Percentiles rank a stretch among this genome's conserved stretches.
phyloP scores from a whole-genome alignment of 176 grass and related monocot genomes.

The Raddia guianensis region DNA sequence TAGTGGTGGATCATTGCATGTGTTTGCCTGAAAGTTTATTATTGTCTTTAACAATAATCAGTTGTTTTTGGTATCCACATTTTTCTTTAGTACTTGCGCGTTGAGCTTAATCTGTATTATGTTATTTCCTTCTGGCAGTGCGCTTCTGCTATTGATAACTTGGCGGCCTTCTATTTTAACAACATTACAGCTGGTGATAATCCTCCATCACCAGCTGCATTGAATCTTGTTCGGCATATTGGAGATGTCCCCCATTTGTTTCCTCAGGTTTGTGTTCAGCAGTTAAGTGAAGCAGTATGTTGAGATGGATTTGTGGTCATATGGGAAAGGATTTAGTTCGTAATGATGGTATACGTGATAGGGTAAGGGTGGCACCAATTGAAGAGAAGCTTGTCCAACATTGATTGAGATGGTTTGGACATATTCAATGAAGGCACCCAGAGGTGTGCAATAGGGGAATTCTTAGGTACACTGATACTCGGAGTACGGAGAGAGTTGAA shows the following conservation, averaged over 20 bases:
- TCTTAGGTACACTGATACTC: too few species aligned
- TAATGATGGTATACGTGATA: too few species aligned
- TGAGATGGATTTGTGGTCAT: too few species aligned
- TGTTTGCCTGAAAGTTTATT: slow-evolving; percentile 14
- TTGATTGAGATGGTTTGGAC: too few species aligned
- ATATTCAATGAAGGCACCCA: too few species aligned
- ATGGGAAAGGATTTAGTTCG: too few species aligned
- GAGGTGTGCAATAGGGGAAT: too few species aligned
- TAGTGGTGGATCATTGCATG: slow-evolving; percentile 13
- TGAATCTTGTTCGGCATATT: slow-evolving; percentile 89
- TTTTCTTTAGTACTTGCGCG: neutral
- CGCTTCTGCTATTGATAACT: slow-evolving; percentile 89
- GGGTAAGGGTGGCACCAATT: too few species aligned
- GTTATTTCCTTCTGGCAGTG: slow-evolving; percentile 67
- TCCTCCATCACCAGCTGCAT: slow-evolving; percentile 78
- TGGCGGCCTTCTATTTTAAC: slow-evolving; percentile 96
- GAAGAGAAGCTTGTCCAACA: too few species aligned
- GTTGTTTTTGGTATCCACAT: neutral
- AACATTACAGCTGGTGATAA: slow-evolving; percentile 76
- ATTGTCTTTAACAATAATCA: slow-evolving; percentile 3
- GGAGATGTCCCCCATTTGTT: slow-evolving; percentile 87
- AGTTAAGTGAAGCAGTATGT: too few species aligned
- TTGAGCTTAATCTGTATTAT: slow-evolving; percentile 33
- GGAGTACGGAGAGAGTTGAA: too few species aligned
- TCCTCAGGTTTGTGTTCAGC: slow-evolving; percentile 72